These are phyloP conservation scores for Cladosporium sphaerospermum DNA, from an alignment of 2,329 filamentous ascomycete species.

Conservation along the genomic window DNA sequence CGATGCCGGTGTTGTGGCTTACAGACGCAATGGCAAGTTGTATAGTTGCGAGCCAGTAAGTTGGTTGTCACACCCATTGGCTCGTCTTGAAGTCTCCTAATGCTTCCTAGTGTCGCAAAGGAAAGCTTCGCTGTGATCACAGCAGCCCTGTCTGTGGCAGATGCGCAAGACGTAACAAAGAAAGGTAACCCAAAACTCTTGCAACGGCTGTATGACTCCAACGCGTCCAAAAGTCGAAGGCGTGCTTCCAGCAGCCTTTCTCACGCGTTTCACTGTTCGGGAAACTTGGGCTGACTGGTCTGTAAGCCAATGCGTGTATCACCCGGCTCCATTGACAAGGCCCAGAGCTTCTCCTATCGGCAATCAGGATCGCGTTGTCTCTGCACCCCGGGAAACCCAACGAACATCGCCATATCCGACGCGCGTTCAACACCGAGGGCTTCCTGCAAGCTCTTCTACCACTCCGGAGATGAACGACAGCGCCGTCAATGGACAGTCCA, in stretches of 20 bases:
- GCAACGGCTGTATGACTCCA: too few species aligned
- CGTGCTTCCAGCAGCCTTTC: background rate
- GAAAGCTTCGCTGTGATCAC: conserved; percentile 32
- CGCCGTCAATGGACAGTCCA: background rate
- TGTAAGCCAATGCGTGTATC: conserved; percentile 29
- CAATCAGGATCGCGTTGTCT: background rate
- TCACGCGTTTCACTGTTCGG: background rate
- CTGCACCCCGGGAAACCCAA: background rate
- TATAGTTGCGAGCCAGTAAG: conserved; percentile 30
- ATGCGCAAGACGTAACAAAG: conserved; percentile 27
- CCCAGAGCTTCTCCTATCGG: conserved; percentile 1
- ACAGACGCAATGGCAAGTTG: conserved; percentile 30
- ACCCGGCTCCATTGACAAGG: conserved; percentile 30
- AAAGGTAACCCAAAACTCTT: background rate
- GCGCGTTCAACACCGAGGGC: background rate
- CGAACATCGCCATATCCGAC: background rate
- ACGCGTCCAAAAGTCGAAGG: too few species aligned
- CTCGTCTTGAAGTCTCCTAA: background rate
- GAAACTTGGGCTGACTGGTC: background rate
- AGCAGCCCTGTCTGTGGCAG: conserved; percentile 27
- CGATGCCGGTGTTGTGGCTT: conserved; percentile 11
- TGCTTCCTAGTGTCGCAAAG: conserved; percentile 23
- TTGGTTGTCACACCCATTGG: background rate
- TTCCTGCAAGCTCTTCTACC: background rate
- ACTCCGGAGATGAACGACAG: background rate